Evolutionary conservation across 2,329 filamentous ascomycete genomes (phyloP), one percentile per base, ranked within the genome.

Genomic region (Metarhizium album): DNA sequence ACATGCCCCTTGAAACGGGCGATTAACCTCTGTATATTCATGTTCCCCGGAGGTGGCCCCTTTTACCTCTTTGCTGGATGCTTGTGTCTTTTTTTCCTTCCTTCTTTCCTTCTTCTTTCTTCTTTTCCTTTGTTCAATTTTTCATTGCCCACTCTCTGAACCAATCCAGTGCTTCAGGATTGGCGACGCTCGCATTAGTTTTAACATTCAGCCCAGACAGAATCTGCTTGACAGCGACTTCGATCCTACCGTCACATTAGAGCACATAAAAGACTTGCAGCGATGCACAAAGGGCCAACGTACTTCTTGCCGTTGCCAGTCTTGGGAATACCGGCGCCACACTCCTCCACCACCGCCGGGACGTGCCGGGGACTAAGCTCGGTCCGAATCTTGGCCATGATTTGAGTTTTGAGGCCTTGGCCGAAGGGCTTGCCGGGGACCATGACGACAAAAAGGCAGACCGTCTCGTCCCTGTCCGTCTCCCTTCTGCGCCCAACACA

Each of bases 261-360:
- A 24, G 48, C 14, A 24, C 7, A 42, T 2, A 29, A 20, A 27
- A 42, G 16, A 24, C 8, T 5, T 22, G 13, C 11, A 16, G 33
- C 11, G 2, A 20, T n/a, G 20, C 33, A 38, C 20, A 23, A n/a
- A 7, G 37, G 22, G 3, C 16, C 0, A 45, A 77, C 82, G 71
- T 68, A 87, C 82, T 97, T 98, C 74, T 98, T 98, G 49, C 91
- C 91, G 62, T 98, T 98, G 2, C 84, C 83, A 16, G 93, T 97
- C 58, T 90, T 83, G 0, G 91, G 93, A 18, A 98, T 93, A 37
- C 91, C 90, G 0, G 84, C 74, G 2, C 69, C 82, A 55, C 86
- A 90, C 64, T 87, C 83, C 57, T 90, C 87, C 18, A 97, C 75
- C 1, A 95, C 72, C 0, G 82, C 85, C 0, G 91, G 91, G 0